Conservation (phyloP, 768 basidiomycete species). For the Neoboletus brunneissimus region DNA sequence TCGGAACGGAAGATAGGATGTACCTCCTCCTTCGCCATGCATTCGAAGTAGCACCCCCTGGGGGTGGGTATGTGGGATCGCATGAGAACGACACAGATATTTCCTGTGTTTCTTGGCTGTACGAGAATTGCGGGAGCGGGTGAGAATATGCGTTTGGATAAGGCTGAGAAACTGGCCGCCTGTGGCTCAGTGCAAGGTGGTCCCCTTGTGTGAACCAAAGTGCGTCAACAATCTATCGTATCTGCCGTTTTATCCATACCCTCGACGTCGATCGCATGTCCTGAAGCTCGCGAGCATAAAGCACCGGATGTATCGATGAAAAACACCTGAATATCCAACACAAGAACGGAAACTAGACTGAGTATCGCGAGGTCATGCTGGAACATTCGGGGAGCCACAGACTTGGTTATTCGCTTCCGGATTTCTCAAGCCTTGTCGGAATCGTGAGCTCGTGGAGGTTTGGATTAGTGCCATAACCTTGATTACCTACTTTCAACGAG, state of each 20-base stretch:
- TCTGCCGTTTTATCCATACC: constrained; percentile 37
- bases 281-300: constrained; percentile 73
- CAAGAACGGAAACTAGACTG: background rate
- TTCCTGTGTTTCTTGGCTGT: constrained; percentile 50
- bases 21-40: constrained; percentile 61
- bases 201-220: constrained; percentile 44
- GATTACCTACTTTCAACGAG: constrained; percentile 66
- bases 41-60: constrained; percentile 33
- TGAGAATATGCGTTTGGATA: constrained; percentile 80
- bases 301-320: constrained; percentile 78
- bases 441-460: constrained; percentile 12
- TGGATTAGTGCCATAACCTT: background rate
- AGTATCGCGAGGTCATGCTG: background rate
- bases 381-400: constrained; percentile 5
- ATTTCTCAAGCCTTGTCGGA: constrained; percentile 54
- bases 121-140: constrained; percentile 69
- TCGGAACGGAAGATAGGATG: constrained; percentile 62
- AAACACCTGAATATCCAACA: constrained; percentile 56
- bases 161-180: constrained; percentile 71
- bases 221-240: constrained; percentile 5
- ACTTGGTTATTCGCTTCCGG: constrained; percentile 77
- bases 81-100: constrained; percentile 57
- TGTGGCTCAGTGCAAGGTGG: constrained; percentile 67
- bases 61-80: constrained; percentile 62
- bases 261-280: constrained; percentile 81